Evolutionary conservation across 163 green algal genomes (phyloP).

Genomic region (Scenedesmus sp.): DNA sequence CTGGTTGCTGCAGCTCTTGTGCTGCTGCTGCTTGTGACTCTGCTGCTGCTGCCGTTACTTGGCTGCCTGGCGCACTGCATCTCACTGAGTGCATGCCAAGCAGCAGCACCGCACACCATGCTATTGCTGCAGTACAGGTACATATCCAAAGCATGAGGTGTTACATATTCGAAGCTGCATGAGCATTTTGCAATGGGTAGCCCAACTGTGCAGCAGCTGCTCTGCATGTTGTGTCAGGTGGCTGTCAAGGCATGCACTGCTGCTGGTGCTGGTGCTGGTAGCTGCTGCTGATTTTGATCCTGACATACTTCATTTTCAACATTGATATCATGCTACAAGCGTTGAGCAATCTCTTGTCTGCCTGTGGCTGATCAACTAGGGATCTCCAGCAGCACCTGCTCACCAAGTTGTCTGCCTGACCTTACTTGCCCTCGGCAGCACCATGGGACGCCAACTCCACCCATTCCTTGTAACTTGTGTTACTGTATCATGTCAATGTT

Average conservation of each 20-base stretch:
- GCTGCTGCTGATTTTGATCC: not conserved
- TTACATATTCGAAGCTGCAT: not conserved
- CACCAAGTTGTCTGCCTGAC: too few relatives aligned
- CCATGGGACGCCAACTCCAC: too few relatives aligned
- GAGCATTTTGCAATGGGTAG: too few relatives aligned
- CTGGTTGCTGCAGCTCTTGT: not conserved
- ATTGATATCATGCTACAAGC: too few relatives aligned
- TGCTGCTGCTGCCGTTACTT: conserved; percentile 19
- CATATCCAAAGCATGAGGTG: not conserved
- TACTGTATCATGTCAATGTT: too few relatives aligned
- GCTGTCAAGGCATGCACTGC: not conserved
- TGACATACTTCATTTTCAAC: not conserved
- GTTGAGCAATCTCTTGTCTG: too few relatives aligned
- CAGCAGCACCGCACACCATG: not conserved
- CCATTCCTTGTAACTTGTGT: too few relatives aligned
- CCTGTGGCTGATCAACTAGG: too few relatives aligned
- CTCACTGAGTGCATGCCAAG: not conserved
- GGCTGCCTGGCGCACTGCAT: not conserved
- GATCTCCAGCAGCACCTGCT: too few relatives aligned
- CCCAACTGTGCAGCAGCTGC: too few relatives aligned
- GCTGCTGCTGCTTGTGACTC: not conserved
- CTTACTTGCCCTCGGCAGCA: too few relatives aligned
- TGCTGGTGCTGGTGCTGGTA: conserved; percentile 22
- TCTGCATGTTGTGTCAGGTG: not conserved
- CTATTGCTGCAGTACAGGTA: not conserved